A percentile compares a stretch with the other conserved stretches of the same genome.
Evolutionary conservation across 2,329 filamentous ascomycete genomes (phyloP).

Genomic region (Metarhizium anisopliae): DNA sequence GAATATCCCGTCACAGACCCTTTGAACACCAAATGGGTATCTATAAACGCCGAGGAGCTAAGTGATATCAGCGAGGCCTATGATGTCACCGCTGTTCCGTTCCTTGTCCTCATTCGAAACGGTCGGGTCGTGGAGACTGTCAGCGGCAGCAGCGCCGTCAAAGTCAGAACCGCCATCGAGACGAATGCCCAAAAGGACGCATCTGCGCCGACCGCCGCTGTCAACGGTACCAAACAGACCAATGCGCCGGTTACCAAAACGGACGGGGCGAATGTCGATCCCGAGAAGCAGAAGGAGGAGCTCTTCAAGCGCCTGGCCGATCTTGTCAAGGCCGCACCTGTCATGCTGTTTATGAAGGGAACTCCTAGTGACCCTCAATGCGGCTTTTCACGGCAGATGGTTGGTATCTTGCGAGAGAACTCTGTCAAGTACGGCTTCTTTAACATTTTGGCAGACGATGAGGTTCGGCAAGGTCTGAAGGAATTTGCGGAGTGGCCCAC

Average conservation of each 20-base stretch:
- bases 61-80: constrained; percentile 87
- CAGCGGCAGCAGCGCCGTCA: constrained; percentile 80
- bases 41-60: constrained; percentile 89
- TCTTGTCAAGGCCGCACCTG: constrained; percentile 87
- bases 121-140: constrained; percentile 74
- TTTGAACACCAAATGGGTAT: constrained; percentile 69
- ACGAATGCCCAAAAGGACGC: constrained; percentile 52
- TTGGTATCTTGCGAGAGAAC: constrained; percentile 77
- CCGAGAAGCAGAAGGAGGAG: constrained; percentile 66
- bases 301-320: constrained; percentile 71
- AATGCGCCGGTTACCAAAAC: constrained; percentile 32
- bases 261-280: constrained; percentile 30
- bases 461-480: constrained; percentile 92
- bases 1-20: constrained; percentile 68
- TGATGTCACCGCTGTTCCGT: constrained; percentile 90
- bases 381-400: constrained; percentile 86
- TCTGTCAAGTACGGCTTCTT: constrained; percentile 97
- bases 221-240: constrained; percentile 28
- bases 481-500: constrained; percentile 98
- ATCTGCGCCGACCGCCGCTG: constrained; percentile 23
- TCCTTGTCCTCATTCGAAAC: constrained; percentile 72
- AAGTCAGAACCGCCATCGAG: constrained; percentile 80
- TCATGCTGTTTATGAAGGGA: constrained; percentile 99
- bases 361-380: constrained; percentile 81
- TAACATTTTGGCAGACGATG: constrained; percentile 95